Evolutionary conservation across 768 basidiomycete species (phyloP), one percentile per base, ranked within the genome.

Genomic region (Lactarius psammicola): DNA sequence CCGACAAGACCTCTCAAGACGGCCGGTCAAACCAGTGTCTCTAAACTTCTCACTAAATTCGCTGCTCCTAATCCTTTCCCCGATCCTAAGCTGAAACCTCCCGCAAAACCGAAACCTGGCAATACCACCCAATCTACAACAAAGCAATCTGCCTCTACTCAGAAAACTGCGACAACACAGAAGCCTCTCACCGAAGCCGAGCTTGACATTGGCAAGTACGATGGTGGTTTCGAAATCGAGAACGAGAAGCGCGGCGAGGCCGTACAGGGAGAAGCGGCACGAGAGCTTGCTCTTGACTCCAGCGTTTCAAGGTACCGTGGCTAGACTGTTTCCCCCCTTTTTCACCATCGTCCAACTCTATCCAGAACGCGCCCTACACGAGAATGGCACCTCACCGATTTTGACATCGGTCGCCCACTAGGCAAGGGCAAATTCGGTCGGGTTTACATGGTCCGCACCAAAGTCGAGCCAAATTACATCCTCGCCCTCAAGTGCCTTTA

Each of bases 381-480:
- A 23, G 92, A 94, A 72, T 94, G 95, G 89, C 86, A 84, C 34
- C 80, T 98, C 4, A 84, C 85, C 65, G 83, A 87, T 61, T 97
- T 99, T 71, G 94, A 97, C 68, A 96, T 98, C 72, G 96, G 97
- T 20, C 86, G 94, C 13, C 94, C 95, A 3, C 83, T 99, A 1
- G 97, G 97, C n/a, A 98, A 98, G 75, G 97, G 97, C 55, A 98
- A 98, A 79, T 99, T 98, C 71, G 97, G 97, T 1, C 90, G 94
- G 3, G 97, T 99, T 30, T 98, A 99, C 81, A 95, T 98, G 89
- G 94, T 96, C 54, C 87, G 95, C 59, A 98, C 96, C 23, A 96
- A 95, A 76, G 76, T 80, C 66, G 84, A 88, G 65, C 94, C 95
- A 1, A 85, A 88, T 66, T 98, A 92, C 80, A 96, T 98, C 74